Percentiles rank a stretch among this genome's conserved stretches.
phyloP scores from a whole-genome alignment of 805 yeast species.

The Debaryomyces maramus region DNA sequence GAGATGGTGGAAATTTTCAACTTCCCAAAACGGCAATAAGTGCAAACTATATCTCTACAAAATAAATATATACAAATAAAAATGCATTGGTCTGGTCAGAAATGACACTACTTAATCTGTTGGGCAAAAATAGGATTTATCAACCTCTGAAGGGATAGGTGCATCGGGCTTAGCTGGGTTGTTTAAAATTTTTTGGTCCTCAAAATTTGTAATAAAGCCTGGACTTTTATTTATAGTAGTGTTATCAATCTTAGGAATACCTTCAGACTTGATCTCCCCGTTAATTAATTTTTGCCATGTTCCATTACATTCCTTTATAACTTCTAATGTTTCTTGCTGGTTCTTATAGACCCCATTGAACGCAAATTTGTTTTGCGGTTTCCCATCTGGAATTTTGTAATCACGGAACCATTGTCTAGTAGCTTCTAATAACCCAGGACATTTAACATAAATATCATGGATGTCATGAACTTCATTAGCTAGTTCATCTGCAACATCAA shows the following conservation, averaged over 20 bases:
- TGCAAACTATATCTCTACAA: no score
- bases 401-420: conserved; percentile 98
- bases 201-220: conserved; percentile 22
- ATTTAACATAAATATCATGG: conserved; percentile 83
- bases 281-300: conserved; percentile 79
- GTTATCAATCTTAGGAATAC: conserved; percentile 38
- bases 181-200: conserved; percentile 13
- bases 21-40: conserved; percentile 16
- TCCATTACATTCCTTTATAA: conserved; percentile 76
- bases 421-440: conserved; percentile 91
- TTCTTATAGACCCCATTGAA: conserved; percentile 90
- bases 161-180: conserved; percentile 25
- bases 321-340: conserved; percentile 81
- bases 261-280: conserved; percentile 48
- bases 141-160: conserved; percentile 40
- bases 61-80: no score
- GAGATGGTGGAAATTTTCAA: conserved; percentile 8
- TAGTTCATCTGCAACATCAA: conserved; percentile 80
- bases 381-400: conserved; percentile 97
- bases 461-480: conserved; percentile 85
- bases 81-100: not conserved
- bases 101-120: conserved; percentile 4
- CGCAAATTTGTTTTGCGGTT: conserved; percentile 96
- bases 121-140: conserved; percentile 29
- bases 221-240: conserved; percentile 34